These are phyloP conservation scores for Silene noctiflora DNA, from an alignment of 179 eudicot species.

Conservation along the genomic window DNA sequence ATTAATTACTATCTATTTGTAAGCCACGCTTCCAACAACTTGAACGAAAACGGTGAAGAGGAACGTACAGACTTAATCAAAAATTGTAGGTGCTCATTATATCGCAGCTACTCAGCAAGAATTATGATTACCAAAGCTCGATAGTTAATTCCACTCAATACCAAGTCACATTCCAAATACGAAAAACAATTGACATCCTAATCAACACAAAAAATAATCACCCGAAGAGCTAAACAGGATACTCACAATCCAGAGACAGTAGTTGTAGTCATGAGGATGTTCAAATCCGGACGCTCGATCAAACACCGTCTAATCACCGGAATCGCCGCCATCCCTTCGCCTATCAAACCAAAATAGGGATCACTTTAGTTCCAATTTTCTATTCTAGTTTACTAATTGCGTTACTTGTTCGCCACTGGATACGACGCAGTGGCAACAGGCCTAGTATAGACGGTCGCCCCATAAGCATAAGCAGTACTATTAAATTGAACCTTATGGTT, in stretches of 20 bases:
- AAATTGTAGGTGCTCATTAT: neutral
- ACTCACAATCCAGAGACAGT: constrained; percentile 81
- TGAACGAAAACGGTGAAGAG: neutral
- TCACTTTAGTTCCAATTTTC: too few species aligned
- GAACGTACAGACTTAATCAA: neutral
- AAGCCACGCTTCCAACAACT: neutral
- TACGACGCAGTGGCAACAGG: too few species aligned
- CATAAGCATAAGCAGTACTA: too few species aligned
- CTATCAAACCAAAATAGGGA: constrained; percentile 30
- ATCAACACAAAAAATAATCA: neutral
- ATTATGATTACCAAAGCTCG: neutral
- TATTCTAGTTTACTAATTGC: too few species aligned
- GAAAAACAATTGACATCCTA: neutral
- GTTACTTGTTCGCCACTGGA: too few species aligned
- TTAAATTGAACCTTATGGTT: too few species aligned
- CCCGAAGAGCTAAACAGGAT: too few species aligned
- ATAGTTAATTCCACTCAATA: neutral
- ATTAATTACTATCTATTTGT: too few species aligned
- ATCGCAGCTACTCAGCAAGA: neutral
- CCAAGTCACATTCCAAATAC: neutral
- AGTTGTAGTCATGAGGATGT: constrained; percentile 78
- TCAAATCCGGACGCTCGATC: constrained; percentile 61
- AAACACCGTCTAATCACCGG: constrained; percentile 67
- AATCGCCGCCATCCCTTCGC: constrained; percentile 88
- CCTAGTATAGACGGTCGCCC: too few species aligned